phyloP scores from a whole-genome alignment of 768 basidiomycete species.

The Termitomyces sp. region DNA sequence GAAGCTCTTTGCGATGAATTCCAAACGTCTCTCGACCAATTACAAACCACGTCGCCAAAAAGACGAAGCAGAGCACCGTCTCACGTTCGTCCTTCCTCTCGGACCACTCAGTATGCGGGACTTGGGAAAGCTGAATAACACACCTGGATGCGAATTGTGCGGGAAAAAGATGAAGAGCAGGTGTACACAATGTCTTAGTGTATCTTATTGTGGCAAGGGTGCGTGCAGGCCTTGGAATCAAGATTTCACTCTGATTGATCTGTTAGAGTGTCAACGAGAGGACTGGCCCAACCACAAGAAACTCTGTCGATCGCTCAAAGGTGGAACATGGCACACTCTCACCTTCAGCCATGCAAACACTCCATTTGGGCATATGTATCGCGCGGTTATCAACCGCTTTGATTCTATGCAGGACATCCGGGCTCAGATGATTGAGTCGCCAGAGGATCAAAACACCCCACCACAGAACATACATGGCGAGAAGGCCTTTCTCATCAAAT shows the following conservation, averaged over 20 bases:
- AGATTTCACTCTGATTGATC: neutral
- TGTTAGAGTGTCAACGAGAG: conserved; percentile 33
- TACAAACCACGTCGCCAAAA: conserved; percentile 18
- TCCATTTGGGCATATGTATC: conserved; percentile 1
- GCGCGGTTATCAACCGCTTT: conserved; percentile 17
- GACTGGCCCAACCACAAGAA: conserved; percentile 36
- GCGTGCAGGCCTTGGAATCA: neutral
- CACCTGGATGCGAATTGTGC: conserved; percentile 33
- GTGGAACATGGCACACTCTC: conserved; percentile 32
- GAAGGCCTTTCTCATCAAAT: conserved; percentile 33
- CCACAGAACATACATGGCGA: conserved; percentile 28
- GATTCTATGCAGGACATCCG: conserved; percentile 14
- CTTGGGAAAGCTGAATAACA: conserved; percentile 29
- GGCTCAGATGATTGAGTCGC: neutral
- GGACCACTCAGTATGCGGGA: conserved; percentile 29
- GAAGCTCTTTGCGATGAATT: conserved; percentile 26
- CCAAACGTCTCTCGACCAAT: conserved; percentile 21
- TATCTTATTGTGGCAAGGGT: conserved; percentile 33
- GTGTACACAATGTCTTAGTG: conserved; percentile 30
- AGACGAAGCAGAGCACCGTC: conserved; percentile 18
- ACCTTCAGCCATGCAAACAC: conserved; percentile 10
- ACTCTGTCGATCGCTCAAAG: conserved; percentile 30
- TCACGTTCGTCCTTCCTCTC: conserved; percentile 33
- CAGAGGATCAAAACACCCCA: conserved; percentile 3
- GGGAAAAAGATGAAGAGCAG: conserved; percentile 26